phyloP scores from a whole-genome alignment of 2,329 filamentous ascomycete species.

The Knufia fluminis region DNA sequence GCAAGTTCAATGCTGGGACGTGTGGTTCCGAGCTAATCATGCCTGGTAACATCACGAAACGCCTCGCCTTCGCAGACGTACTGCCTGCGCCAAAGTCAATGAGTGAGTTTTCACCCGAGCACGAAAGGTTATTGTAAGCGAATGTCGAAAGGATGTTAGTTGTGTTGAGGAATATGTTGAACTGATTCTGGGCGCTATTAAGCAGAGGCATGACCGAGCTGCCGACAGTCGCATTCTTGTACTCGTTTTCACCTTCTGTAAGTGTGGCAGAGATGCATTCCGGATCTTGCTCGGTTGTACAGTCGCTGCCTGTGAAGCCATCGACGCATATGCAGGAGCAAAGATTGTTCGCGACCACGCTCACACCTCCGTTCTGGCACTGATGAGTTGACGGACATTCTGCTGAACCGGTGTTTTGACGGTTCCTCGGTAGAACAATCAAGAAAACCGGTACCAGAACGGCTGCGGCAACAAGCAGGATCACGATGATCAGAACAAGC shows the following conservation, averaged over 20 bases:
- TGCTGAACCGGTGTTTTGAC: constrained; percentile 28
- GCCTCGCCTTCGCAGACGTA: constrained; percentile 22
- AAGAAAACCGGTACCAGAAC: constrained; percentile 66
- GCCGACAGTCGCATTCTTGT: constrained; percentile 68
- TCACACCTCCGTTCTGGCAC: constrained; percentile 75
- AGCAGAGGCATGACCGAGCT: constrained; percentile 68
- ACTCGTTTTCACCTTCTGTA: constrained; percentile 30
- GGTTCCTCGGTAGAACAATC: constrained; percentile 46
- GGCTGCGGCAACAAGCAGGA: constrained; percentile 69
- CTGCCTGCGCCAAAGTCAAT: constrained; percentile 55
- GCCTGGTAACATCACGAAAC: constrained; percentile 20
- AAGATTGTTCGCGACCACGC: constrained; percentile 54
- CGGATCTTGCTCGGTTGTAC: constrained; percentile 42
- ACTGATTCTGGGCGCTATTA: constrained; percentile 54
- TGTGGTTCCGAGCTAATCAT: constrained; percentile 10
- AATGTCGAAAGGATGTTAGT: constrained; percentile 66
- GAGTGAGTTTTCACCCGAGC: constrained; percentile 74
- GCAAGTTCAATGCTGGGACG: constrained; percentile 11
- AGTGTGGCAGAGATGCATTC: constrained; percentile 45
- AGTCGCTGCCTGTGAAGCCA: constrained; percentile 64
- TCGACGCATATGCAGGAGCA: constrained; percentile 87
- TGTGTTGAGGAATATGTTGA: constrained; percentile 64
- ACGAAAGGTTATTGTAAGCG: constrained; percentile 65
- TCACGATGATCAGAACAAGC: constrained; percentile 52
- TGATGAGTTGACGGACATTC: constrained; percentile 53